Evolutionary conservation across 2,329 filamentous ascomycete species (phyloP).

Genomic region (Fusarium sp.): DNA sequence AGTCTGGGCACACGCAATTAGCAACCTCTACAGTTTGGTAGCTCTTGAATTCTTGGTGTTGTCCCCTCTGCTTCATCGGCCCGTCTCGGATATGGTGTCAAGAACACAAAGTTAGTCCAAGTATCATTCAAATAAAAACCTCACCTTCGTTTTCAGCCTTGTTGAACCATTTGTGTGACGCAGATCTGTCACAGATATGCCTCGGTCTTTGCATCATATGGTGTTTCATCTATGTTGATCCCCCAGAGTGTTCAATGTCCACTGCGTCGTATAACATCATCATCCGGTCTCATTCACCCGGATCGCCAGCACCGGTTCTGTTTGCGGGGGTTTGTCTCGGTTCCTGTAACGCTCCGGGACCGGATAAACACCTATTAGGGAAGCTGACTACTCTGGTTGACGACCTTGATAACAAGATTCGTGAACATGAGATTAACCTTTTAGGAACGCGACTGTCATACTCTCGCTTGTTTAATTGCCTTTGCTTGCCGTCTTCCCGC

Average conservation of each 20-base stretch:
- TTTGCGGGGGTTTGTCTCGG: constrained; percentile 39
- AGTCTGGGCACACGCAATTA: constrained; percentile 21
- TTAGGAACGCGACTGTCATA: constrained; percentile 7
- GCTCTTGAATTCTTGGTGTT: background rate
- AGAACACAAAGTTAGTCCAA: background rate
- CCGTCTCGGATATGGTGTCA: constrained; percentile 23
- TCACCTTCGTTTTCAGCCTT: constrained; percentile 16
- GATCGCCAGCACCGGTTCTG: constrained; percentile 26
- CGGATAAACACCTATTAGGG: background rate
- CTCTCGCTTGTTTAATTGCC: constrained; percentile 25
- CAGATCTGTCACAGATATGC: constrained; percentile 39
- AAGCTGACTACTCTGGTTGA: too few relatives aligned
- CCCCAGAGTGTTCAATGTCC: constrained; percentile 24
- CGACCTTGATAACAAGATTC: background rate
- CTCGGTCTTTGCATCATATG: constrained; percentile 38
- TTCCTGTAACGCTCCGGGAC: constrained; percentile 19
- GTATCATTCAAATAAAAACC: background rate
- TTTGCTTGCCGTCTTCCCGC: constrained; percentile 17
- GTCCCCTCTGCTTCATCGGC: constrained; percentile 28
- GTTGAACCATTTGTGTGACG: constrained; percentile 19
- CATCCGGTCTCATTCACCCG: constrained; percentile 22
- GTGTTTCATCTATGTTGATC: constrained; percentile 41
- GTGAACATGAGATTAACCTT: background rate
- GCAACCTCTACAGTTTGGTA: background rate
- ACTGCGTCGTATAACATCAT: constrained; percentile 2